Base-by-base conservation (phyloP, 2,329 filamentous ascomycete species). In the Aureobasidium lini region DNA sequence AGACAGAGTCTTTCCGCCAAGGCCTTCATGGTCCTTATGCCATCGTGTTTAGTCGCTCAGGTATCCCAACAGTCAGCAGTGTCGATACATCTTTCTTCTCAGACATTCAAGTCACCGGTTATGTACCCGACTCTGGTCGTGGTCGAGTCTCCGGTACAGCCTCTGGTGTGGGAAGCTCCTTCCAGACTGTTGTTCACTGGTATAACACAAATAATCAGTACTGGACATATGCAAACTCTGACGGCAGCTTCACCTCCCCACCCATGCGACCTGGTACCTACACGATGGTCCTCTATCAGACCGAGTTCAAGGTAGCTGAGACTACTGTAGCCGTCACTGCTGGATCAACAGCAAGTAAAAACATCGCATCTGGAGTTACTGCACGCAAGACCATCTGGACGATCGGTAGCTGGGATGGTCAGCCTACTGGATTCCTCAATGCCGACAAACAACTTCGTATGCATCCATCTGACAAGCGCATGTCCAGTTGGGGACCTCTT, bases 181-280 rank as follows among this genome's bases (percentile, higher is more conserved):
- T 83, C 67, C 73, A 83, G 61, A 76, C 73, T 48, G 84, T 87
- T 3, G 73, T 88, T 1, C 84, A 88, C 70, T 88, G 84, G 85
- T 76, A 80, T 71, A 87, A 87, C 69, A 68, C 68, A 32, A 74
- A 75, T 6, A 81, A 83, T 0, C 85, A 88, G 67, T 88, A 87
- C 75, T 88, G 85, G 84, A 72, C 78, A 6, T 82, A 82, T 61
- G 79, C 82, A 18, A 28, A 37, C 16, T 31, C 49, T 2, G 75
- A 75, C 8, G 77, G 84, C 9, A 74, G 74, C 11, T 88, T 85
- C 71, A 85, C 79, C 2, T 86, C 84, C 0, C 85, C 84, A 0
- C 73, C 78, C 59, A 87, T 88, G 84, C 85, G 84, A 66, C 81
- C 84, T 0, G 84, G 85, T 32, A 85, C 81, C 0, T 87, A 87